Conservation (phyloP, 2,329 filamentous ascomycete species). For the Corynespora cassiicola region DNA sequence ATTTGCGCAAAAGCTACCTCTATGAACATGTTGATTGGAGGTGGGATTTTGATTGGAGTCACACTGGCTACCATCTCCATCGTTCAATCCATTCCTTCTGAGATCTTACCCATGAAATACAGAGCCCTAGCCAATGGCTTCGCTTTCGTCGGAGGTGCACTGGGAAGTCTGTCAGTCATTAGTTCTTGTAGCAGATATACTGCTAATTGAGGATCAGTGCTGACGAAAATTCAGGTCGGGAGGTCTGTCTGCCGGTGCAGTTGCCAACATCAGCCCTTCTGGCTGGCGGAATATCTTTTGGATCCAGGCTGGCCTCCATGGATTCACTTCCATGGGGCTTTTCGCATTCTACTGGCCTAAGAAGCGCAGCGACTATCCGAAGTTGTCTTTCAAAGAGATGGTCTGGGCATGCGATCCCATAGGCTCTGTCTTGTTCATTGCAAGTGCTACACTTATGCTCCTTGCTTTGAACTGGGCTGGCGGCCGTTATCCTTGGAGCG, state of each 20-base stretch:
- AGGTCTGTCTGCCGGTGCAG: constrained; percentile 58
- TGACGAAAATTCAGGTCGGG: too few species aligned
- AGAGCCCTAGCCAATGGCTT: constrained; percentile 63
- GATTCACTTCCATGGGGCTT: constrained; percentile 55
- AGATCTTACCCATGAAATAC: constrained; percentile 64
- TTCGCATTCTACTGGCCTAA: constrained; percentile 47
- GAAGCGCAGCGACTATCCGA: constrained; percentile 32
- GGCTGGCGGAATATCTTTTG: constrained; percentile 67
- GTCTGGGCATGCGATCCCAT: constrained; percentile 39
- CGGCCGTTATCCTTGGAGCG: constrained; percentile 29
- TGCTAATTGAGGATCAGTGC: too few species aligned
- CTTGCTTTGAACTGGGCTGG: constrained; percentile 40
- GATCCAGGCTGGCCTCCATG: constrained; percentile 64
- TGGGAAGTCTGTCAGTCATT: constrained; percentile 60
- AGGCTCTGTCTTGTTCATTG: constrained; percentile 31
- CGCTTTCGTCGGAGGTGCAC: constrained; percentile 57
- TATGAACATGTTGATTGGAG: constrained; percentile 64
- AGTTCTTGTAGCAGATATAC: too few species aligned
- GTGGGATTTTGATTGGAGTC: constrained; percentile 63
- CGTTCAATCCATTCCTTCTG: constrained; percentile 62
- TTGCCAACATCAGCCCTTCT: constrained; percentile 54
- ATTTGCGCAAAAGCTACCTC: constrained; percentile 62
- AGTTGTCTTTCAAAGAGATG: constrained; percentile 31
- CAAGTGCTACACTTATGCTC: constrained; percentile 32
- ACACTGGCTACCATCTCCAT: constrained; percentile 63